Base-by-base conservation (phyloP, 2,329 filamentous ascomycete species). In the Phyllosticta citriasiana region DNA sequence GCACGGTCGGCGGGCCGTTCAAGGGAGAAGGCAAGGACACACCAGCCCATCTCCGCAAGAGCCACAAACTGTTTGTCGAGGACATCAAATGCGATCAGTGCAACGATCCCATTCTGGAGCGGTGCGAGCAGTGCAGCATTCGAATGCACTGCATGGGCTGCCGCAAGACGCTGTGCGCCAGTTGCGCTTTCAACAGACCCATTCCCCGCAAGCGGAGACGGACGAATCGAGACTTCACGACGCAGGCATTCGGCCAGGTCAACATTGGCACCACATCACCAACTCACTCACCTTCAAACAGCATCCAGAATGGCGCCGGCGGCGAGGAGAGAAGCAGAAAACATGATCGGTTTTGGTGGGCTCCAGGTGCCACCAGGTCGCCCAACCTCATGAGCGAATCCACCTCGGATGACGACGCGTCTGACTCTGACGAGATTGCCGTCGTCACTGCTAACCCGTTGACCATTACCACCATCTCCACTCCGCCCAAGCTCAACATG, bases 71-170 rank as follows among this genome's bases (percentile, higher is more conserved):
- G 3, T 84, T 84, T 64, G 73, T 83, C 14, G 75, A 83, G 24
- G 72, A 79, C 47, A 71, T 83, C 65, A 78, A 77, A 60, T 84
- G 82, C 67, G 76, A 82, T 55, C 77, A 78, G 61, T 84, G 82
- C 71, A 73, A 75, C 56, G 80, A 81, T 53, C 66, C 72, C 33
- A 83, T 84, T 53, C 67, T 76, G 51, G 82, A 84, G 68, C 72
- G 82, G 56, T 84, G 82, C 66, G 82, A 84, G 69, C 82, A 83
- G 62, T 84, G 82, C 69, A 84, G 82, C 62, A 80, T 84, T 16
- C 73, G 82, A 65, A 84, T 84, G 82, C 82, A 84, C 67, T 84
- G 82, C 66, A 79, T 82, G 67, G 82, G 82, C 47, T 84, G 82
- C 66, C 76, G 82, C 57, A 84, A 82, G 71, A 84, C 81, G 1